These are phyloP conservation scores for Suhomyces prunicola DNA, from an alignment of 805 yeast genomes.

Conservation along the genomic window DNA sequence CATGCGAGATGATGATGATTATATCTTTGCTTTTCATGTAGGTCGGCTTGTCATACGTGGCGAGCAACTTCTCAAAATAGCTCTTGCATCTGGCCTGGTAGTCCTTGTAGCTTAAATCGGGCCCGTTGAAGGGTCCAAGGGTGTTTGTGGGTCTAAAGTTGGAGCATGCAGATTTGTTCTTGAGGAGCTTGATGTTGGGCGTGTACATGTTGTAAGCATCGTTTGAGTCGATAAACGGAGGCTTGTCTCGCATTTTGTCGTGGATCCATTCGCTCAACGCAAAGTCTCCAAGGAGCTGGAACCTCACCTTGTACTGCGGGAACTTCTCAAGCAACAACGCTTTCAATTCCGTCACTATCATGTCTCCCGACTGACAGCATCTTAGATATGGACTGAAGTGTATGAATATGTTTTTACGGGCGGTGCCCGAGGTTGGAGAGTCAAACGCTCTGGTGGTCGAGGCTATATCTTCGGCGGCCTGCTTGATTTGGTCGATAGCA, in stretches of 20 bases:
- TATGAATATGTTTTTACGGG: conserved; percentile 32
- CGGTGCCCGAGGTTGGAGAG: conserved; percentile 2
- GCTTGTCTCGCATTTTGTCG: conserved; percentile 40
- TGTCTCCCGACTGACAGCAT: conserved; percentile 44
- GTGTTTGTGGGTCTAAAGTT: conserved; percentile 43
- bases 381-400: conserved; percentile 44
- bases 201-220: conserved; percentile 47
- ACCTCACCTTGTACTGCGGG: conserved; percentile 31
- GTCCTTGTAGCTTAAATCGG: conserved; percentile 36
- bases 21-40: conserved; percentile 32
- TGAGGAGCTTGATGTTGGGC: conserved; percentile 36
- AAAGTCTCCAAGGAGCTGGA: conserved; percentile 42
- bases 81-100: conserved; percentile 37
- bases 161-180: conserved; percentile 31
- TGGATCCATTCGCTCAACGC: conserved; percentile 47
- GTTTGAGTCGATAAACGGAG: conserved; percentile 41
- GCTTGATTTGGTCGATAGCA: conserved; percentile 26
- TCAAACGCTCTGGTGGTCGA: conserved; percentile 20
- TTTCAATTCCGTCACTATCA: conserved; percentile 30
- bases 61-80: conserved; percentile 40
- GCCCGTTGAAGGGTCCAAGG: conserved; percentile 43
- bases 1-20: conserved; percentile 39
- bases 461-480: conserved; percentile 28
- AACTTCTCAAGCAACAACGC: conserved; percentile 16
- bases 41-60: conserved; percentile 39